Percentiles rank a stretch among this genome's conserved stretches.
phyloP scores from a whole-genome alignment of 2,329 filamentous ascomycete species.

The Mollisiaceae sp. region DNA sequence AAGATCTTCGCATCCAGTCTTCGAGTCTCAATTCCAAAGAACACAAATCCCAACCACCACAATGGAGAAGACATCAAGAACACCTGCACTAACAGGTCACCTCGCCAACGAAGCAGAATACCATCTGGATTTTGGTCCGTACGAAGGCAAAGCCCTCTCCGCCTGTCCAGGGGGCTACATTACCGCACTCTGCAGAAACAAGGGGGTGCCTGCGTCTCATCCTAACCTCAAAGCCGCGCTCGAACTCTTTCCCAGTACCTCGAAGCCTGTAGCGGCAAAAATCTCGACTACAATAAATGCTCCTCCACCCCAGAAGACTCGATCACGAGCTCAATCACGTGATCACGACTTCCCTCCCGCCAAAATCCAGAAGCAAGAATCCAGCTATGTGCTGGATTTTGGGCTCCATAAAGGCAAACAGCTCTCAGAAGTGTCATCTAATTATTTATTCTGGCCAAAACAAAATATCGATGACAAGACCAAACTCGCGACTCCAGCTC shows the following conservation, averaged over 20 bases:
- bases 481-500: neutral
- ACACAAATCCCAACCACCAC: too few species aligned
- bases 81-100: too few species aligned
- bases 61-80: too few species aligned
- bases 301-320: neutral
- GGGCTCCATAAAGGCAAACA: neutral
- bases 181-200: neutral
- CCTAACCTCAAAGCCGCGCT: neutral
- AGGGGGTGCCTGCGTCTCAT: neutral
- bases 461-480: neutral
- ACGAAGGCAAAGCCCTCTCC: neutral
- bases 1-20: too few species aligned
- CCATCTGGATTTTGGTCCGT: neutral
- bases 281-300: neutral
- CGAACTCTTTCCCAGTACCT: neutral
- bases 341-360: neutral
- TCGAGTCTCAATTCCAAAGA: too few species aligned
- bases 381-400: neutral
- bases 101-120: too few species aligned
- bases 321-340: neutral
- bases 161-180: neutral
- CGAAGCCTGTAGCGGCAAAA: neutral
- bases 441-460: neutral
- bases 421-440: neutral
- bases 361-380: neutral